A percentile compares a stretch with the other conserved stretches of the same genome.
Evolutionary conservation across 306 rosid genomes (phyloP).

Genomic region (Cucurbita maxima): DNA sequence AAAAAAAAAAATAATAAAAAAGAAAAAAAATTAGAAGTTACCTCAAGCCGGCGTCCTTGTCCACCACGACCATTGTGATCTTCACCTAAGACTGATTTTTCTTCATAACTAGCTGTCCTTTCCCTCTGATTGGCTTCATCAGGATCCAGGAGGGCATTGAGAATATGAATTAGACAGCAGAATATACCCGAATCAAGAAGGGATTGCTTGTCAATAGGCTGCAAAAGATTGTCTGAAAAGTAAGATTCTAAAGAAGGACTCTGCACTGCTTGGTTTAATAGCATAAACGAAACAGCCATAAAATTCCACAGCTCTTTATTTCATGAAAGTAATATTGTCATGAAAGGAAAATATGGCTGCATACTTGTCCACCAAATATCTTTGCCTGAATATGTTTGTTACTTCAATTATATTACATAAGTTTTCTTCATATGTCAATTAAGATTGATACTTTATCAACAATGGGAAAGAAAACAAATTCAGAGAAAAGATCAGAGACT

Average conservation of each 20-base stretch:
- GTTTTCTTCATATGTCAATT: neutral
- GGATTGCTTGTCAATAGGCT: conserved; percentile 96
- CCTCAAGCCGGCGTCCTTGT: conserved; percentile 72
- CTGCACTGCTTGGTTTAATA: neutral
- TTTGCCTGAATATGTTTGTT: neutral
- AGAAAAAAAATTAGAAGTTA: conserved; percentile 16
- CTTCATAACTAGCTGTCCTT: conserved; percentile 34
- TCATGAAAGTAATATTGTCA: neutral
- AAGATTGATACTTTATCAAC: neutral
- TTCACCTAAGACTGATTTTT: conserved; percentile 18
- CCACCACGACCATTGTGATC: conserved; percentile 31
- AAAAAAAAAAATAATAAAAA: neutral
- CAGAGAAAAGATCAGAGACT: neutral
- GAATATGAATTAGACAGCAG: conserved; percentile 89
- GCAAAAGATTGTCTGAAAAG: conserved; percentile 18
- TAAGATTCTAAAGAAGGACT: neutral
- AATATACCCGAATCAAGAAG: conserved; percentile 98
- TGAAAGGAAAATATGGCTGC: neutral
- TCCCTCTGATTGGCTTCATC: conserved; percentile 37
- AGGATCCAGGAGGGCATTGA: conserved; percentile 77
- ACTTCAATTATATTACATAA: neutral
- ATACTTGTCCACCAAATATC: neutral
- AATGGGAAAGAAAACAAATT: neutral
- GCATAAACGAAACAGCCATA: neutral
- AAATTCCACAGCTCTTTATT: neutral